A percentile compares a stretch with the other conserved stretches of the same genome.
These are phyloP conservation scores for Leishmania arabica DNA, from an alignment of 208 protist genomes.

Conservation along the genomic window DNA sequence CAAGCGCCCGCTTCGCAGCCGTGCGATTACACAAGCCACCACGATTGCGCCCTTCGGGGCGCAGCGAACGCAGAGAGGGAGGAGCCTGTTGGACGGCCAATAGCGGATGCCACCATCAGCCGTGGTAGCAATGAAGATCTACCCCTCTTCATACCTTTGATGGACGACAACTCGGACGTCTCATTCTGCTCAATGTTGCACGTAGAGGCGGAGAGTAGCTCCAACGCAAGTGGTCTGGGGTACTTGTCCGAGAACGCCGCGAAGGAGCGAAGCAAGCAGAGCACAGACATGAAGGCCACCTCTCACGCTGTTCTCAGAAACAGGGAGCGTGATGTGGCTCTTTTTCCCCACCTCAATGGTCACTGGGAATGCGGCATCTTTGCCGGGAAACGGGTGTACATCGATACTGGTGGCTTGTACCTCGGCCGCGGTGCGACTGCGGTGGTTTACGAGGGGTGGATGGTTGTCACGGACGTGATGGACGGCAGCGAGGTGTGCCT, in stretches of 20 bases:
- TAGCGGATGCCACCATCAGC: neutral
- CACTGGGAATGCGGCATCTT: constrained; percentile 36
- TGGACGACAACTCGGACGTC: neutral
- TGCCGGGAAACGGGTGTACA: constrained; percentile 20
- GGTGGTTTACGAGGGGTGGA: constrained; percentile 17
- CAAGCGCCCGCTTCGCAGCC: neutral
- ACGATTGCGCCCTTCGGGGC: neutral
- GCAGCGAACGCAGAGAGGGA: neutral
- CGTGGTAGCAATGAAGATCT: neutral
- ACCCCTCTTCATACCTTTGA: constrained; percentile 15
- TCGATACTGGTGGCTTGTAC: constrained; percentile 9
- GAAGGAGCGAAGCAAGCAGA: constrained; percentile 1
- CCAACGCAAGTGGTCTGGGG: neutral
- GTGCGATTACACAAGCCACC: neutral
- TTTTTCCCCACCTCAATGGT: constrained; percentile 16
- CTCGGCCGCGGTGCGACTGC: constrained; percentile 24
- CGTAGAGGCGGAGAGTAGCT: constrained; percentile 7
- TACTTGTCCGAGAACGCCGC: neutral
- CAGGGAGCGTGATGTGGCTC: neutral
- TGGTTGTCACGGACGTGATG: constrained; percentile 18
- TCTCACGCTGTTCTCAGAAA: neutral
- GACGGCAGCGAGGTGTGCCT: constrained; percentile 12
- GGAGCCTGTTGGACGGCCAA: neutral
- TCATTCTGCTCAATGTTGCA: constrained; percentile 7
- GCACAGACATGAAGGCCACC: neutral